phyloP scores from a whole-genome alignment of 108 stramenopile species.

The Skeletonema marinoi region DNA sequence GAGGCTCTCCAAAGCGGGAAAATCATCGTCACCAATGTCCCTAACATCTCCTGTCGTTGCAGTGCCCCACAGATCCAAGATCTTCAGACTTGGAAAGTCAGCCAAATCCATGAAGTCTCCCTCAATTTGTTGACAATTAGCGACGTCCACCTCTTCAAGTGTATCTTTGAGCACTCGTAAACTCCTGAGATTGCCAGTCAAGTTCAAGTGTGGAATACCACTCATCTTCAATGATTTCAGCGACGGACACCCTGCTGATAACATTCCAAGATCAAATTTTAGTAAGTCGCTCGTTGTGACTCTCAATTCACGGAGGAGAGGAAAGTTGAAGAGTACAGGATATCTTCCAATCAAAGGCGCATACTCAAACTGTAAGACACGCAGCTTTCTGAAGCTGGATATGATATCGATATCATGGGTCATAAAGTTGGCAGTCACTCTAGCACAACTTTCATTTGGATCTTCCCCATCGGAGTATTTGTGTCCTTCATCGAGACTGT shows the following conservation, averaged over 20 bases:
- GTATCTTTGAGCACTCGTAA: background rate
- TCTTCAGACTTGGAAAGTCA: conserved; percentile 12
- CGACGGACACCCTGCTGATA: background rate
- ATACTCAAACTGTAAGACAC: background rate
- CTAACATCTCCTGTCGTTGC: background rate
- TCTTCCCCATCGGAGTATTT: too few species aligned
- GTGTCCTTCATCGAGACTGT: too few species aligned
- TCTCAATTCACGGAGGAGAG: background rate
- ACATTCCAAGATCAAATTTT: background rate
- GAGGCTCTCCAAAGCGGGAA: background rate
- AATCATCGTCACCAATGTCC: background rate
- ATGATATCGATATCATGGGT: background rate
- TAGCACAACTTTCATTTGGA: background rate
- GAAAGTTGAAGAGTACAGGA: background rate
- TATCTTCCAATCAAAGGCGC: background rate
- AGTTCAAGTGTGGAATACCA: background rate
- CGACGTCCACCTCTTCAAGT: background rate
- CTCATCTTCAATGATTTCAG: background rate
- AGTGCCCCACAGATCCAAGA: background rate
- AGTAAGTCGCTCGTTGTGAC: background rate
- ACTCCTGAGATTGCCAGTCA: background rate
- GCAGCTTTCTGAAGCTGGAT: background rate
- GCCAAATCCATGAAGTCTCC: conserved; percentile 8
- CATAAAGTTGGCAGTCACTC: background rate
- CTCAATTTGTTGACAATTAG: background rate